Base-by-base conservation (phyloP, 176 grass and related monocot genomes). In the Oryza nivara region DNA sequence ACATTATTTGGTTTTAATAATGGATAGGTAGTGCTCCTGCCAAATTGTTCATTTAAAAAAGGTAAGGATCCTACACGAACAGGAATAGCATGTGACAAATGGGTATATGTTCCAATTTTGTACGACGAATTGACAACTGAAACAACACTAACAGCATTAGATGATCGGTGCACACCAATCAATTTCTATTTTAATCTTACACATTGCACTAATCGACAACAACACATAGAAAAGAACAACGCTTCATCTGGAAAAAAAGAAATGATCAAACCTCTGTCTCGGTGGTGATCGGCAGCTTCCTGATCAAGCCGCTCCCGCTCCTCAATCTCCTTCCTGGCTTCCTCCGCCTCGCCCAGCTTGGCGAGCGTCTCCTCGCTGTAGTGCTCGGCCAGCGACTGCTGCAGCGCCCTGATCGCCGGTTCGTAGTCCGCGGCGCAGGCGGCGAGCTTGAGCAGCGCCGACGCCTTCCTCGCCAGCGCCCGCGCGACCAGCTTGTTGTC, bases 291-390 rank as follows among this genome's bases (percentile, higher is more conserved):
- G 51, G 91, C 91, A 9, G 45, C 51, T 32, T 82, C 82, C 85
- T 67, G 88, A 90, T 90, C 77, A 4, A 92, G 79, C 3, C 82
- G 88, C 15, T 90, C 84, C 84, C 78, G 87, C 80, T 92, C 84
- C 60, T 87, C 81, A 2, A 74, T 6, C 70, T 70, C 72, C 78
- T 82, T 90, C 81, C 83, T 87, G 3, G 2, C 19, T 12, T 10
- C 16, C 80, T 85, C 84, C 19, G 84, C 84, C 41, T 87, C 47
- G 9, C 69, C 70, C 17, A 92, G 91, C 84, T 85, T 87, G 20
- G 36, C 74, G 56, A 63, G 74, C 11, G 91, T 87, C 6, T 87
- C 88, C 73, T 83, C 72, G 48, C 74, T 58, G 81, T 86, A 84
- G 77, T 87, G 88, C 81, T 90, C 84, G 12, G 84, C 69, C 4